Base-by-base conservation (phyloP, 805 yeast species). In the Candida taoyuanica region DNA sequence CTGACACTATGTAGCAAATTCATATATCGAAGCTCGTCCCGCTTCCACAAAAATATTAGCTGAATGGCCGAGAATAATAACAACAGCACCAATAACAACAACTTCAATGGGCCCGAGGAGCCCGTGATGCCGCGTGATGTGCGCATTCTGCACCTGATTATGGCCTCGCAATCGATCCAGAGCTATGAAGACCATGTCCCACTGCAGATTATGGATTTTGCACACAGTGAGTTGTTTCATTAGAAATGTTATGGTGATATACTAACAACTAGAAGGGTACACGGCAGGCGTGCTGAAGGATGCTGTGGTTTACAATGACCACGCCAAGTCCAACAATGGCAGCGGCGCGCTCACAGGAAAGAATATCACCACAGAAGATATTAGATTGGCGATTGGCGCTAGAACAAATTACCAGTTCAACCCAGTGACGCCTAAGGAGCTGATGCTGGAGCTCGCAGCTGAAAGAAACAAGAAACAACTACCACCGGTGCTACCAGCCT, bases 141-240 rank as follows among this genome's bases (percentile, higher is more conserved):
- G 30, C 73, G 97, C 43, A 72, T 94, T 44, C 66, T 93, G 33
- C 97, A 91, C 58, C 67, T 93, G 58, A 82, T 93, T 24, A 75
- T 93, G 53, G 98, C 98, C 13, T 84, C 97, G 0, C 95, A 91
- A 64, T 89, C 95, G 2, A 85, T 93, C 19, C 85, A 83, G 40
- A 77, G 83, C 43, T 93, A 91, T 62, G 96, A 93, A 59, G 98
- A 93, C 56, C 95, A 88, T 41, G 98, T 93, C 3, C 96, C 98
- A 1, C 62, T 94, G 17, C 98, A 93, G 59, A 69, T 93, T 41
- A 87, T 94, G 95, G 98, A 93, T 59, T 93, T 93, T 67, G 98
- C 98, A 12, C 82, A 85, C 62, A 63, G 81, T 64, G 48, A 47
- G 69, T 64, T 25, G 7, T 6, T 14, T n/a, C 15, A 9, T 26